These are phyloP conservation scores for Ensete glaucum DNA, from an alignment of 176 grass and related monocot genomes.

Conservation along the genomic window DNA sequence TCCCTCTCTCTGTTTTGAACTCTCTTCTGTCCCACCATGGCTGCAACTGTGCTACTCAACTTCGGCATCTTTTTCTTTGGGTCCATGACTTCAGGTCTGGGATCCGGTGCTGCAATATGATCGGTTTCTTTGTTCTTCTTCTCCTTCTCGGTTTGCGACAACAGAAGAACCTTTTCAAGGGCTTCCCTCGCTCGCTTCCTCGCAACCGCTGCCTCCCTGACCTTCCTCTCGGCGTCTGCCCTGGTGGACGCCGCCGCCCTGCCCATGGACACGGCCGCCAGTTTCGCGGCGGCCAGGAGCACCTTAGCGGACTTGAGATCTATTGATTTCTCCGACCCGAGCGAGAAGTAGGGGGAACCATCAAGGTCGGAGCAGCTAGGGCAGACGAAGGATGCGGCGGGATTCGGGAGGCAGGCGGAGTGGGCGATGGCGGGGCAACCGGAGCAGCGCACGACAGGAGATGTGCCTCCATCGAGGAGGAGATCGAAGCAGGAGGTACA, in stretches of 20 bases:
- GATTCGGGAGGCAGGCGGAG: background rate
- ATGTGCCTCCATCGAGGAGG: slow-evolving; percentile 13
- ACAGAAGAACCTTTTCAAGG: slow-evolving; percentile 31
- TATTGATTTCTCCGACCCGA: background rate
- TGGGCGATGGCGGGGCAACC: background rate
- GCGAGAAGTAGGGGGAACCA: slow-evolving; percentile 21
- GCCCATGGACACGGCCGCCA: slow-evolving; percentile 45
- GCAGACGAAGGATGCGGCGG: slow-evolving; percentile 30
- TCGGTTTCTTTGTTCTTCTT: slow-evolving; percentile 2
- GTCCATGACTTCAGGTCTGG: background rate
- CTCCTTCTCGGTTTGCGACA: slow-evolving; percentile 10
- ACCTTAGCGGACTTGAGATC: slow-evolving; percentile 30
- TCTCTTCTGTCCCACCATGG: background rate
- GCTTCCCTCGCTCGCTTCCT: slow-evolving; percentile 54
- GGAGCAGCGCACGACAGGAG: slow-evolving; percentile 39
- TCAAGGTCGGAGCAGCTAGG: slow-evolving; percentile 32
- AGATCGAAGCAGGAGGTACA: slow-evolving; percentile 69
- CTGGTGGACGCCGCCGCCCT: slow-evolving; percentile 41
- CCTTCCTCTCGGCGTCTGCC: slow-evolving; percentile 46
- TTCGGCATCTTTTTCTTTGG: slow-evolving; percentile 17
- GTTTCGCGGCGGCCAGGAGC: slow-evolving; percentile 53
- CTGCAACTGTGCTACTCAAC: background rate
- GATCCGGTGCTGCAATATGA: background rate
- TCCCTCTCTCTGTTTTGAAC: slow-evolving; percentile 5
- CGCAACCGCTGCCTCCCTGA: slow-evolving; percentile 47